A percentile compares a stretch with the other conserved stretches of the same genome.
Evolutionary conservation across 2,329 filamentous ascomycete species (phyloP).

Genomic region (Cryphonectria nitschkei): DNA sequence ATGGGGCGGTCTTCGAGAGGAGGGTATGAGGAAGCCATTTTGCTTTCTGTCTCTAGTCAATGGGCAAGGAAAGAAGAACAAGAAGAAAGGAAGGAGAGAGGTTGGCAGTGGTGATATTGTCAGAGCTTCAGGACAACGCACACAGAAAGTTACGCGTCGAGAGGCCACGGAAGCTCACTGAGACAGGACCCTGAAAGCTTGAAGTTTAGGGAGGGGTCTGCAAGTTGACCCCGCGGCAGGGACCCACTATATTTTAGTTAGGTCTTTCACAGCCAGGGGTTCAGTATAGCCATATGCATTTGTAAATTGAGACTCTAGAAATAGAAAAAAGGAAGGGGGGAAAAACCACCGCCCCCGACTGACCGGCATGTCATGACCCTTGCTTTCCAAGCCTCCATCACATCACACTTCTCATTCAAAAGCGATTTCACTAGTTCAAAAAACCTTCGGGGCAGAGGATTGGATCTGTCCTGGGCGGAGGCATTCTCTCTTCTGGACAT

Average conservation of each 20-base stretch:
- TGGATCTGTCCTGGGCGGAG: background rate
- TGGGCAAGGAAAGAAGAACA: constrained; percentile 27
- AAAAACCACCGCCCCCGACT: background rate
- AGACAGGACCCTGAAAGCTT: background rate
- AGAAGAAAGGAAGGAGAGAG: background rate
- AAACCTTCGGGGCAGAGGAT: background rate
- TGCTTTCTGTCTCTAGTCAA: background rate
- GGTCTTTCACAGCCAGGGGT: background rate
- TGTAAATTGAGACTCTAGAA: background rate
- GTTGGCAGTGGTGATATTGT: constrained; percentile 15
- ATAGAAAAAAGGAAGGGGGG: too few relatives aligned
- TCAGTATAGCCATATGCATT: background rate
- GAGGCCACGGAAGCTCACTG: background rate
- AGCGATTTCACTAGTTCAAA: background rate
- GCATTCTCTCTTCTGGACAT: background rate
- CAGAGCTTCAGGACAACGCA: constrained; percentile 3
- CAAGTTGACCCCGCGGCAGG: background rate
- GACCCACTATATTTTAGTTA: background rate
- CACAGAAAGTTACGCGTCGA: background rate
- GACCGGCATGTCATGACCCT: background rate
- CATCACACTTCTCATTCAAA: background rate
- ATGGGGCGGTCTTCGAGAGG: constrained; percentile 81
- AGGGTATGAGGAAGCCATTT: constrained; percentile 62
- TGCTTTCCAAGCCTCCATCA: background rate
- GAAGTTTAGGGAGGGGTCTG: constrained; percentile 6